phyloP scores from a whole-genome alignment of 192 early-diverging fungal genomes.

The Coemansia sp. region DNA sequence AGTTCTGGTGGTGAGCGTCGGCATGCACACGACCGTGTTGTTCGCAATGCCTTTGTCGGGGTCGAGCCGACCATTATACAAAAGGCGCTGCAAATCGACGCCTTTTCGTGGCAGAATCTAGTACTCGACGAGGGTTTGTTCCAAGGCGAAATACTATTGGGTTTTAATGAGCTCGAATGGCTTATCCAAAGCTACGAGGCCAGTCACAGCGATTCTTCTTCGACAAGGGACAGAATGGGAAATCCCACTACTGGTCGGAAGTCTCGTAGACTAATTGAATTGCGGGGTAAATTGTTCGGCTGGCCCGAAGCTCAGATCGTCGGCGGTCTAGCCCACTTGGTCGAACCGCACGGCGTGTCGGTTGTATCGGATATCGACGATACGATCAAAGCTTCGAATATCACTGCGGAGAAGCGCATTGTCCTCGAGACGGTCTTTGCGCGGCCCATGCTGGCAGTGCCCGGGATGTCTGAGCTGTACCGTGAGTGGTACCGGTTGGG shows the following conservation, averaged over 20 bases:
- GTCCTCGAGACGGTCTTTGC: slow-evolving; percentile 62
- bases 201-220: neutral
- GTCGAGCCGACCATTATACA: slow-evolving; percentile 40
- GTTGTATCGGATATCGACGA: slow-evolving; percentile 89
- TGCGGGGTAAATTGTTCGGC: slow-evolving; percentile 36
- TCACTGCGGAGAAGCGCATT: slow-evolving; percentile 66
- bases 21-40: slow-evolving; percentile 21
- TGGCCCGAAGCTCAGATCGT: slow-evolving; percentile 17
- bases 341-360: slow-evolving; percentile 68
- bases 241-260: neutral
- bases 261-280: slow-evolving; percentile 32
- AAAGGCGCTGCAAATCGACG: slow-evolving; percentile 50
- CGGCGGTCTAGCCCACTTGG: slow-evolving; percentile 39
- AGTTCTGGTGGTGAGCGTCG: neutral
- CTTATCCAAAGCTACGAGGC: slow-evolving; percentile 42
- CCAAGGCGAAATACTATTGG: slow-evolving; percentile 51
- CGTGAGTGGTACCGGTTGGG: slow-evolving; percentile 62
- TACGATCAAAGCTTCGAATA: slow-evolving; percentile 84
- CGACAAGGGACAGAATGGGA: neutral
- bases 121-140: slow-evolving; percentile 43
- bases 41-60: slow-evolving; percentile 9
- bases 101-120: slow-evolving; percentile 49
- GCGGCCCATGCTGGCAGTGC: slow-evolving; percentile 59
- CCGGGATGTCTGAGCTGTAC: slow-evolving; percentile 81
- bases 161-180: slow-evolving; percentile 55